phyloP scores from a whole-genome alignment of 352 stramenopile genomes.

The Thalassiosira oceanica region DNA sequence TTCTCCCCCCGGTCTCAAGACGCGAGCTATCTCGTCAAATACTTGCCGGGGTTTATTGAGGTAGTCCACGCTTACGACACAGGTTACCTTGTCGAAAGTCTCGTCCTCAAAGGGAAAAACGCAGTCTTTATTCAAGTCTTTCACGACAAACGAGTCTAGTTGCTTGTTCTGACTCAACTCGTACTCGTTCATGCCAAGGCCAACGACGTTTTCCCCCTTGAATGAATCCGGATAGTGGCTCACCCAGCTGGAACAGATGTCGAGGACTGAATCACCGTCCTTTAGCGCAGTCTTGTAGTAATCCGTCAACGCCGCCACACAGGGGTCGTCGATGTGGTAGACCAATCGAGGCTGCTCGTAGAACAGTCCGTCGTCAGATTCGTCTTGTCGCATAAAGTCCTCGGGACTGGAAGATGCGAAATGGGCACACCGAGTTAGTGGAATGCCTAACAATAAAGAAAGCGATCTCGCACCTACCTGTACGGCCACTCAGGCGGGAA shows the following conservation, averaged over 20 bases:
- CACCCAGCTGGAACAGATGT: slow-evolving; percentile 85
- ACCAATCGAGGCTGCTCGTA: slow-evolving; percentile 80
- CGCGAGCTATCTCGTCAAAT: slow-evolving; percentile 81
- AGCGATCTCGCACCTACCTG: too few relatives aligned
- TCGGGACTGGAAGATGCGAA: too few relatives aligned
- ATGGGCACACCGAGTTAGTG: too few relatives aligned
- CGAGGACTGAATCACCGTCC: slow-evolving; percentile 77
- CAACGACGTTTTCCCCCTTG: slow-evolving; percentile 70
- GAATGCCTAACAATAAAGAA: too few relatives aligned
- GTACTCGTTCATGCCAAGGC: slow-evolving; percentile 85
- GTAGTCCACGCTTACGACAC: slow-evolving; percentile 85
- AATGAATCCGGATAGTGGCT: slow-evolving; percentile 82
- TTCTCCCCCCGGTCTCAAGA: slow-evolving; percentile 80
- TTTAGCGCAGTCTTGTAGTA: slow-evolving; percentile 76
- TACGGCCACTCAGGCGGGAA: slow-evolving; percentile 81
- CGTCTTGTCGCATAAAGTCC: slow-evolving; percentile 83
- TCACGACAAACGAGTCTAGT: slow-evolving; percentile 79
- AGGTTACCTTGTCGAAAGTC: slow-evolving; percentile 83
- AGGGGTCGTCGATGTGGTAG: slow-evolving; percentile 85
- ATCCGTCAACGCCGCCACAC: slow-evolving; percentile 78
- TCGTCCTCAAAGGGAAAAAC: slow-evolving; percentile 80
- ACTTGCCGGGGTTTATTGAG: slow-evolving; percentile 80
- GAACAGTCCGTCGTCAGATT: slow-evolving; percentile 80
- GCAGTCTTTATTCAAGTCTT: slow-evolving; percentile 83
- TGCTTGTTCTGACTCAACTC: slow-evolving; percentile 84